Evolutionary conservation across 2,329 filamentous ascomycete genomes (phyloP).

Genomic region (Gaeumannomyces sp.): DNA sequence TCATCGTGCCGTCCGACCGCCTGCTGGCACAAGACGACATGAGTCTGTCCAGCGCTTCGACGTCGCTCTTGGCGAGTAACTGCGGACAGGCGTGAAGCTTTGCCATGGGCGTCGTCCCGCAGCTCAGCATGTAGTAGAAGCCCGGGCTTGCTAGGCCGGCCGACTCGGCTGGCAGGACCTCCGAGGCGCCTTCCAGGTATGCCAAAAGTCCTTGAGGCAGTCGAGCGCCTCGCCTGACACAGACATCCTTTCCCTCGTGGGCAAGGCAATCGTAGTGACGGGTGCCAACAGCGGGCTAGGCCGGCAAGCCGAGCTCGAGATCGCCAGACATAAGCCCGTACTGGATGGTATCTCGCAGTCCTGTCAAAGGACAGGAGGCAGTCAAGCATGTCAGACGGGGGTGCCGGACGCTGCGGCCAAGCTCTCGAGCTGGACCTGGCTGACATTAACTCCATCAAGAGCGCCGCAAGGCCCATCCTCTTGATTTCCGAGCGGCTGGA

Average conservation of each 20-base stretch:
- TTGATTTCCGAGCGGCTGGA: constrained; percentile 27
- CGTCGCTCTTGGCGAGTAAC: constrained; percentile 19
- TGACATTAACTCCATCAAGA: constrained; percentile 26
- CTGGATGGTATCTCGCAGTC: constrained; percentile 25
- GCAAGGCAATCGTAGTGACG: constrained; percentile 32
- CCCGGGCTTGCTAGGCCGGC: constrained; percentile 18
- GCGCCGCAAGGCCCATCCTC: constrained; percentile 25
- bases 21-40: constrained; percentile 17
- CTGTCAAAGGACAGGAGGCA: constrained; percentile 22
- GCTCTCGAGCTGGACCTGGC: constrained; percentile 30
- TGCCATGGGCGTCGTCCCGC: constrained; percentile 17
- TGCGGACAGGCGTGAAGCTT: constrained; percentile 20
- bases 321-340: constrained; percentile 28
- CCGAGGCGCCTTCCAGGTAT: constrained; percentile 17
- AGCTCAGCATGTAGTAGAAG: constrained; percentile 20
- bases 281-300: constrained; percentile 34
- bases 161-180: constrained; percentile 15
- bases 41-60: constrained; percentile 18
- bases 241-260: constrained; percentile 28
- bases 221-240: constrained; percentile 16
- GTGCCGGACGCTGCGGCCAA: constrained; percentile 10
- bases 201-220: constrained; percentile 20
- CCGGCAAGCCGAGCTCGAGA: constrained; percentile 28
- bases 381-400: constrained; percentile 22
- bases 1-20: constrained; percentile 15